Evolutionary conservation across 805 yeast genomes (phyloP), one percentile per base, ranked within the genome.

Genomic region (Cephaloascus albidus): DNA sequence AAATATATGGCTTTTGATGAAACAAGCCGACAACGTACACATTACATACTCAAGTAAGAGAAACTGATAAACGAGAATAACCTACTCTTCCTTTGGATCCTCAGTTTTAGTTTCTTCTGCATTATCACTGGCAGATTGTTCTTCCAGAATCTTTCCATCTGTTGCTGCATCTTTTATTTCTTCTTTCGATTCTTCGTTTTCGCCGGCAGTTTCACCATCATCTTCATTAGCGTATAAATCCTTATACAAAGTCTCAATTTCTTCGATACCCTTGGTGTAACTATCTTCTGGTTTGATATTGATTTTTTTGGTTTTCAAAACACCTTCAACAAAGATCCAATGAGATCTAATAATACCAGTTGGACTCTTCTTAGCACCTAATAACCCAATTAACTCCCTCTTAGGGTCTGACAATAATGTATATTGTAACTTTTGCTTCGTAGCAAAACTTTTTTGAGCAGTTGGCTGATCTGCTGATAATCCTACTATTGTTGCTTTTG

Each of bases 281-380:
- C 88, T 80, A 10, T 55, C 67, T 47, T 75, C 81, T 16, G 83
- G 83, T 42, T 77, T 68, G 40, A 82, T 69, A 40, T 67, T 72
- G 44, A 78, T 61, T 45, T 70, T 71, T 44, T 68, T 73, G 36
- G 70, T 62, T 35, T 61, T 65, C 48, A 88, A 68, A 45, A 76
- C 71, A 12, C 96, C 96, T 53, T 86, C 80, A 33, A 70, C 75
- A 57, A 93, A 84, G 35, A 90, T 74, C 86, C 95, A 89, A 54
- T 90, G 95, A n/a, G 96, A 85, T 55, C 98, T 76, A 40, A 79
- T 75, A 37, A 83, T 76, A 4, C 95, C 95, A 16, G 68, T 60
- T 26, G 94, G 87, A 1, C 68, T 53, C 65, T 89, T 90, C 52
- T 80, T 83, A 18, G 95, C 96, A 4, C 97, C 97, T 44, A 93